Conservation (phyloP, 2,329 filamentous ascomycete species). For the Paraconiothyrium sp. region DNA sequence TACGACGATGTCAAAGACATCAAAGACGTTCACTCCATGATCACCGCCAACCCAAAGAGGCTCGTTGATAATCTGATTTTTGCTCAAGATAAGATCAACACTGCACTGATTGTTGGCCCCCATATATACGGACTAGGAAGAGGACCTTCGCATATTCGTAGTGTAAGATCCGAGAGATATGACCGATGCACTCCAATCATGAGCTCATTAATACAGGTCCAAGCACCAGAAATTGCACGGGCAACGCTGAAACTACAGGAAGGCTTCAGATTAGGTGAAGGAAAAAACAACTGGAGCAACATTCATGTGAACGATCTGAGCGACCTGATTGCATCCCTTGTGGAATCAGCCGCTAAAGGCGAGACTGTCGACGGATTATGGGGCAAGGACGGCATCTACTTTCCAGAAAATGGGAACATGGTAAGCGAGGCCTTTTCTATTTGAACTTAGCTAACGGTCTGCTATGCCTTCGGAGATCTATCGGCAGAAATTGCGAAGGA, state of each 20-base stretch:
- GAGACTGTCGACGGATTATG: conserved; percentile 50
- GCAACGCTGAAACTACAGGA: conserved; percentile 59
- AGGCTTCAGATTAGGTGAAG: conserved; percentile 62
- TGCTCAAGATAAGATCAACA: conserved; percentile 23
- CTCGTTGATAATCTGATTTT: conserved; percentile 28
- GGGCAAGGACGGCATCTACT: conserved; percentile 69
- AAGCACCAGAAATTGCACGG: conserved; percentile 63
- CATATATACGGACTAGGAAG: conserved; percentile 68
- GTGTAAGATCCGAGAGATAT: conserved; percentile 42
- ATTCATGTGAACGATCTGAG: conserved; percentile 68
- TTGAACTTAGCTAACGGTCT: neutral
- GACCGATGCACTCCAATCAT: neutral
- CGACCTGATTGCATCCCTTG: conserved; percentile 60
- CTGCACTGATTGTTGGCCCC: conserved; percentile 66
- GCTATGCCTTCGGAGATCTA: conserved; percentile 26
- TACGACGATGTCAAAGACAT: conserved; percentile 17
- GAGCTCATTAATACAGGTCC: conserved; percentile 32
- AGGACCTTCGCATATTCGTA: conserved; percentile 61
- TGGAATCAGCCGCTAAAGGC: conserved; percentile 57
- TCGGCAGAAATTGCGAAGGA: conserved; percentile 22
- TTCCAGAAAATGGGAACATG: conserved; percentile 66
- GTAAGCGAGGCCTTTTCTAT: neutral
- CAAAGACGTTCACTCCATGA: conserved; percentile 6
- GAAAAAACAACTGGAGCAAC: conserved; percentile 63
- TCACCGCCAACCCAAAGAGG: conserved; percentile 19